Evolutionary conservation across 208 protist species (phyloP), one percentile per base, ranked within the genome.

Genomic region (Trypanosoma mega): DNA sequence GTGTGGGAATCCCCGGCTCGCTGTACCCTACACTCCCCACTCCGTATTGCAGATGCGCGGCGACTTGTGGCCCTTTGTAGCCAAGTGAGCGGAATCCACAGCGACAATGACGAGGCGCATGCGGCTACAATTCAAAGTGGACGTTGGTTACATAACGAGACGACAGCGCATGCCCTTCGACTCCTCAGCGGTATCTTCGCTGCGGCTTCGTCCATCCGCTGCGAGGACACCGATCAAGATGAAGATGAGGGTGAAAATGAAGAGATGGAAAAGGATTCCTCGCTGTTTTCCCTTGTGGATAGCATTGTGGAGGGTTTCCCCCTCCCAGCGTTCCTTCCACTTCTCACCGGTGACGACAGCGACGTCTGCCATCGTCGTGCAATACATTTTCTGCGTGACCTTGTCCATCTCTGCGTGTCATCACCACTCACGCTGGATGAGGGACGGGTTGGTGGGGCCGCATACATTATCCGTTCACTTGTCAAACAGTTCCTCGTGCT

Each of bases 401-500:
- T 93, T 1, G 74, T 82, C n/a, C 37, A 64, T 16, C 62, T 90
- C 12, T 93, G 77, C 72, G 52, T 70, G 29, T 76, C 80, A n/a
- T 76, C 79, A 43, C 66, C 78, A 12, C 68, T 55, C 36, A 63
- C 85, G 29, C 68, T 94, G 21, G 75, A 76, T 12, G 87, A 94
- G 61, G 74, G 85, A 46, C 62, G 77, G 12, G 18, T 59, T 14
- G 49, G 77, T 41, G 79, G 77, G 27, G 57, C 78, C 11, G 70
- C 74, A 20, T 61, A 61, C 29, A 68, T 94, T 27, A 51, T 63
- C 43, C 52, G 55, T 34, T 56, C 51, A 16, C 30, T 87, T 27
- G 52, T 87, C 34, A 84, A 82, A 29, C 76, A 95, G 59, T 63
- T 72, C 26, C 72, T 95, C 39, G 69, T 78, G 56, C 61, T 95